Evolutionary conservation across 192 early-diverging fungal genomes (phyloP).

Genomic region (Backusella liffmaniae): DNA sequence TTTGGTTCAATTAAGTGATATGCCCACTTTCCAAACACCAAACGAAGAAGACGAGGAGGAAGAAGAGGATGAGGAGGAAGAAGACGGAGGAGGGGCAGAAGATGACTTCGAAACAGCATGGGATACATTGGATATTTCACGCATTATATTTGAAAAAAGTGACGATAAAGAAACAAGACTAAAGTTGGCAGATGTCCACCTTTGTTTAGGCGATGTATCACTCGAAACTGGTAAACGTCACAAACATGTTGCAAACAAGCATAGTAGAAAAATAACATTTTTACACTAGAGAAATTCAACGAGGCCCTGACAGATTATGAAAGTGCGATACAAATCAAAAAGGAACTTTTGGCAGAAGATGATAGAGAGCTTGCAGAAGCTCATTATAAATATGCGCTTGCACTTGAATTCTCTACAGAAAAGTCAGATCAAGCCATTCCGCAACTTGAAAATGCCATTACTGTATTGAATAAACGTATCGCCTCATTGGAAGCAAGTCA

Average conservation of each 20-base stretch:
- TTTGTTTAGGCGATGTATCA: conserved; percentile 83
- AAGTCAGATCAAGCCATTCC: conserved; percentile 49
- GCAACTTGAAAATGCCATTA: conserved; percentile 54
- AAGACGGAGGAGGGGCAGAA: conserved; percentile 31
- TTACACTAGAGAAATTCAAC: conserved; percentile 58
- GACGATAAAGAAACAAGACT: conserved; percentile 45
- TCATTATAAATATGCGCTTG: conserved; percentile 70
- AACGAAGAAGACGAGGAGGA: conserved; percentile 46
- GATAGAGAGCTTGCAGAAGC: conserved; percentile 67
- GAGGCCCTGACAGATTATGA: conserved; percentile 62
- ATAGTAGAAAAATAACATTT: neutral
- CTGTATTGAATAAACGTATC: conserved; percentile 53
- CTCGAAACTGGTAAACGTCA: conserved; percentile 69
- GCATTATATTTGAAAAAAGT: conserved; percentile 69
- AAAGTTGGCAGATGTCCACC: conserved; percentile 65
- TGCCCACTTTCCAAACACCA: conserved; percentile 51
- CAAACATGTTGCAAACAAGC: no score
- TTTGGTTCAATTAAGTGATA: conserved; percentile 66
- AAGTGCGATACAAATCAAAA: conserved; percentile 56
- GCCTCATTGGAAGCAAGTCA: conserved; percentile 33
- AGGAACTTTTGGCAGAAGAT: conserved; percentile 41
- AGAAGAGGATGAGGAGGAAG: conserved; percentile 43
- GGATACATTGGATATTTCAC: conserved; percentile 83
- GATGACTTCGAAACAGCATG: conserved; percentile 81
- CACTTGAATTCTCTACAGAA: conserved; percentile 55